Evolutionary conservation across 2,329 filamentous ascomycete genomes (phyloP).

Genomic region (Xylaria arbuscula): DNA sequence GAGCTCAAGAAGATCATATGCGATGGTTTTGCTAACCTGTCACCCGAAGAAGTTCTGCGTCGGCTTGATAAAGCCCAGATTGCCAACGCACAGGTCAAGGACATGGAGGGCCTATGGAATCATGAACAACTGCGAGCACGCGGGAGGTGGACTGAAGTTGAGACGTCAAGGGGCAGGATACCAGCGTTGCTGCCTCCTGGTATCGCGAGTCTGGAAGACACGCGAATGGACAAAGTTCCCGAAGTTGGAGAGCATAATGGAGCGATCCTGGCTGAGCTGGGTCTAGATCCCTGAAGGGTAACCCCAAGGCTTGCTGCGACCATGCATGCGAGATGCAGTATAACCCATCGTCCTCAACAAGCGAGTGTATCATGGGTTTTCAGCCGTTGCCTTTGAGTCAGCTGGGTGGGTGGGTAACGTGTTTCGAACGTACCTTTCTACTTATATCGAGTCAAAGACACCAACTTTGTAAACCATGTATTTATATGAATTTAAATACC

Average conservation of each 20-base stretch:
- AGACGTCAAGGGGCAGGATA: constrained; percentile 59
- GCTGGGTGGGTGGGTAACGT: constrained; percentile 7
- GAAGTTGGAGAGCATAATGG: constrained; percentile 62
- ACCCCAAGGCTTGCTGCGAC: constrained; percentile 7
- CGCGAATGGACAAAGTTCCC: constrained; percentile 59
- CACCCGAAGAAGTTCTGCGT: constrained; percentile 54
- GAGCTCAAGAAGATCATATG: constrained; percentile 60
- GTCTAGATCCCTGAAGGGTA: constrained; percentile 43
- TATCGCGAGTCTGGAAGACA: constrained; percentile 42
- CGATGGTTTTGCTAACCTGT: constrained; percentile 53
- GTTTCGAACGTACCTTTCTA: background rate
- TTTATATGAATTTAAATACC: too few species aligned
- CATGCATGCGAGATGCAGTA: constrained; percentile 22
- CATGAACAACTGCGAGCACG: constrained; percentile 64
- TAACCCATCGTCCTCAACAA: constrained; percentile 2
- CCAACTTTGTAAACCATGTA: background rate
- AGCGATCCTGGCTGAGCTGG: constrained; percentile 59
- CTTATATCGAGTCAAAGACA: background rate
- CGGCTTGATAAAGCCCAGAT: constrained; percentile 61
- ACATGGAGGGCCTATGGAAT: constrained; percentile 65
- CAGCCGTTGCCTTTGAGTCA: background rate
- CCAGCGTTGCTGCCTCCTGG: constrained; percentile 64
- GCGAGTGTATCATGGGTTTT: background rate
- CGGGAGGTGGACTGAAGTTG: constrained; percentile 62
- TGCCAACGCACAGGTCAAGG: constrained; percentile 66